Conservation (phyloP, 148 eudicot genomes). For the Cornus florida region DNA sequence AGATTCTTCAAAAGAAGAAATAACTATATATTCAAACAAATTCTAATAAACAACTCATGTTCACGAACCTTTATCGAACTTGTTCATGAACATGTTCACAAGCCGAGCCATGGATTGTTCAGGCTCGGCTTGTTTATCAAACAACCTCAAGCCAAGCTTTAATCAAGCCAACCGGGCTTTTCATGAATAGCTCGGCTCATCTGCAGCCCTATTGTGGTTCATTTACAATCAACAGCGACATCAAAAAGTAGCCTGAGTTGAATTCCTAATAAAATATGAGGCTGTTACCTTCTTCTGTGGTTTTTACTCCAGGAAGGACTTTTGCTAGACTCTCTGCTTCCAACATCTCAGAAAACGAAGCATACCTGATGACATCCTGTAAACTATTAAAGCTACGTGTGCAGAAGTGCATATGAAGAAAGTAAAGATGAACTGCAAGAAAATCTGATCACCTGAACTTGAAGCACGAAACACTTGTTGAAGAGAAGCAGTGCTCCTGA, state of each 20-base stretch:
- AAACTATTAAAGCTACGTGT: conserved; percentile 15
- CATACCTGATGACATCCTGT: conserved; percentile 63
- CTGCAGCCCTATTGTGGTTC: not conserved
- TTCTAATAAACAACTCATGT: too few species aligned
- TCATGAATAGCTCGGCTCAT: too few species aligned
- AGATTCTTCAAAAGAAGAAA: too few species aligned
- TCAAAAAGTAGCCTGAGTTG: not conserved
- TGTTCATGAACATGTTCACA: too few species aligned
- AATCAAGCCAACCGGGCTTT: too few species aligned
- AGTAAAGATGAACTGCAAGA: conserved; percentile 9
- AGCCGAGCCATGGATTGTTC: too few species aligned
- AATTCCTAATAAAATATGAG: not conserved
- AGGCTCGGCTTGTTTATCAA: too few species aligned
- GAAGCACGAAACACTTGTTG: conserved; percentile 74
- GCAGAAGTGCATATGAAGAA: not conserved
- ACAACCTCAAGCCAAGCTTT: too few species aligned
- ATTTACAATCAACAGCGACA: not conserved
- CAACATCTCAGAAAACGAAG: conserved; percentile 79
- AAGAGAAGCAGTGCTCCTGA: conserved; percentile 65
- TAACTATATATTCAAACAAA: too few species aligned
- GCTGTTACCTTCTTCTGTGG: conserved; percentile 68
- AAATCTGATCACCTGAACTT: conserved; percentile 59
- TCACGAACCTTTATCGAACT: too few species aligned
- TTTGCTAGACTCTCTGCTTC: conserved; percentile 58
- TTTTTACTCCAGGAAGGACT: conserved; percentile 75